These are phyloP conservation scores for Vitis vinifera DNA, from an alignment of 164 flowering plant genomes.

Conservation along the genomic window DNA sequence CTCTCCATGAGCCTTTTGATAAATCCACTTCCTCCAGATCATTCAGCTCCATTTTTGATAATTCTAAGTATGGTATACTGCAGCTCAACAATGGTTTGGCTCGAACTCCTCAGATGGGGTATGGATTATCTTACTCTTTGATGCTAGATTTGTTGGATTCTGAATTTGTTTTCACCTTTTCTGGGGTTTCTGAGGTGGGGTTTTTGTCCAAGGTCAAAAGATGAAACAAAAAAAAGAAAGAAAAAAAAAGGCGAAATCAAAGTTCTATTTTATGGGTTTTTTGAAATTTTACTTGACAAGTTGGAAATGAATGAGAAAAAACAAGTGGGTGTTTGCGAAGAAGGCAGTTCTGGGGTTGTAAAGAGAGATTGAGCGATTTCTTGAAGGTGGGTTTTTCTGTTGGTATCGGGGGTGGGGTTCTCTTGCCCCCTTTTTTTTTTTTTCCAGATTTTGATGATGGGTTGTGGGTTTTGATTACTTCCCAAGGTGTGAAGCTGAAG, in stretches of 20 bases:
- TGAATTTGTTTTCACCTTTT: not conserved
- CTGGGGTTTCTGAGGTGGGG: too few relatives aligned
- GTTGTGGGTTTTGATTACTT: not conserved
- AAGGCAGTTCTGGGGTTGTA: not conserved
- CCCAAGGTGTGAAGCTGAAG: not conserved
- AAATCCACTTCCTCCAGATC: constrained; percentile 23
- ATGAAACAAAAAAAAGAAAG: too few relatives aligned
- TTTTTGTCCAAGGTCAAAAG: too few relatives aligned
- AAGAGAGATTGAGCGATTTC: not conserved
- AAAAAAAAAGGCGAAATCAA: too few relatives aligned
- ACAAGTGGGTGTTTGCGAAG: too few relatives aligned
- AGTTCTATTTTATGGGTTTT: not conserved
- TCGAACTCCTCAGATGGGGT: constrained; percentile 94
- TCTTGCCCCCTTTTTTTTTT: too few relatives aligned
- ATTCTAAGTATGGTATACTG: constrained; percentile 63
- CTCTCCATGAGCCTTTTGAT: constrained; percentile 18
- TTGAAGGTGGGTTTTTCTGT: not conserved
- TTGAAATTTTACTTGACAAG: too few relatives aligned
- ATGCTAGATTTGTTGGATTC: not conserved
- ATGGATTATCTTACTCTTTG: not conserved
- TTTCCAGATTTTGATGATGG: not conserved
- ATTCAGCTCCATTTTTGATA: constrained; percentile 43
- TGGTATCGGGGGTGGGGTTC: too few relatives aligned
- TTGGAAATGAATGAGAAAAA: too few relatives aligned
- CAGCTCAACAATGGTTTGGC: constrained; percentile 82